These are phyloP conservation scores for Serendipita sp. DNA, from an alignment of 768 basidiomycete species.

Conservation along the genomic window DNA sequence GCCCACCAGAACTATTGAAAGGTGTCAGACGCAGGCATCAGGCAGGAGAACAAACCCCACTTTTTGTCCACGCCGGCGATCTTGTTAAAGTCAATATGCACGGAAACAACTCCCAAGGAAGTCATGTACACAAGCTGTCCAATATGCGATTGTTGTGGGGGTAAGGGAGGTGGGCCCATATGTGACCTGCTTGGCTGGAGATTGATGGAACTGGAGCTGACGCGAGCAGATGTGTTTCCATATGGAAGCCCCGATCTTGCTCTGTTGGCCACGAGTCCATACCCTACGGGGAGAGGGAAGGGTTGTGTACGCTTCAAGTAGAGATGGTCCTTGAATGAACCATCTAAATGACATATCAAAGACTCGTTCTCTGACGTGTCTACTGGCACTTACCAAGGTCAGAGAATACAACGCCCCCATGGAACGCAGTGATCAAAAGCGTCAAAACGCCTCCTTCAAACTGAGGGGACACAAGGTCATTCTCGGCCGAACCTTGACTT, in stretches of 20 bases:
- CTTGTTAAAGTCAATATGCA: not conserved
- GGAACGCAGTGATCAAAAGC: not conserved
- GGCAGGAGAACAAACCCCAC: not conserved
- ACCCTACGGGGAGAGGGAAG: not conserved
- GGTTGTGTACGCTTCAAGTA: not conserved
- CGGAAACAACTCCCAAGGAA: not conserved
- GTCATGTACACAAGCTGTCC: not conserved
- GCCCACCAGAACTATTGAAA: constrained; percentile 18
- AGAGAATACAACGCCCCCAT: not conserved
- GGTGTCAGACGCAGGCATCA: not conserved
- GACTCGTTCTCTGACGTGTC: not conserved
- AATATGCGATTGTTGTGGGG: not conserved
- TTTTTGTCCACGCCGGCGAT: not conserved
- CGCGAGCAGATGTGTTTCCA: not conserved
- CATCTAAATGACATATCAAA: not conserved
- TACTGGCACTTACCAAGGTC: not conserved
- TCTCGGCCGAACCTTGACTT: not conserved
- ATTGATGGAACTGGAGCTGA: not conserved
- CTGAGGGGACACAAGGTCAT: not conserved
- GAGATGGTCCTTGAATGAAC: not conserved
- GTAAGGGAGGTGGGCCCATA: not conserved
- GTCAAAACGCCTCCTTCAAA: not conserved
- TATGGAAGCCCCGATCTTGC: not conserved
- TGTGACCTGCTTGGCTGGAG: not conserved
- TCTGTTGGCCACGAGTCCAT: not conserved